Evolutionary conservation across 805 yeast genomes (phyloP).

Genomic region (Groenewaldozyma salmanticensis): DNA sequence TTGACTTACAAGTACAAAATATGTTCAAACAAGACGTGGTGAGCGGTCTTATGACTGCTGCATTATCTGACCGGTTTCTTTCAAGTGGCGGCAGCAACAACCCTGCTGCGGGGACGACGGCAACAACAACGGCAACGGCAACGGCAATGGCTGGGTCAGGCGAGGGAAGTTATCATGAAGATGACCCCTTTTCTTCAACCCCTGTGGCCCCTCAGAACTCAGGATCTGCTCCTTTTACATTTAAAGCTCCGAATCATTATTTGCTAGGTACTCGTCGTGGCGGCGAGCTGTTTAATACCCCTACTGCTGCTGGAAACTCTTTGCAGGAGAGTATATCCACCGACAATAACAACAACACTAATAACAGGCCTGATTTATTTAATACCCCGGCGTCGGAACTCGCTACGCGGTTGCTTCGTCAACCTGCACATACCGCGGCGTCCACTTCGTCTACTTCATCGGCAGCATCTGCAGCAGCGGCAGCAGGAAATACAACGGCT

Average conservation of each 20-base stretch:
- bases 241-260: constrained; percentile 13
- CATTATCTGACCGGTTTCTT: background rate
- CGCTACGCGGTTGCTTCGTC: constrained; percentile 1
- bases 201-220: constrained; percentile 1
- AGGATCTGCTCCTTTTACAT: constrained; percentile 8
- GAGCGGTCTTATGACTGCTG: background rate
- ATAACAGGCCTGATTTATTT: constrained; percentile 5
- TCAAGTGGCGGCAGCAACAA: background rate
- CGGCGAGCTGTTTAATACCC: constrained; percentile 4
- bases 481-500: background rate
- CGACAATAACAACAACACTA: no score
- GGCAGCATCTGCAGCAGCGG: background rate
- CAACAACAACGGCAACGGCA: constrained; percentile 5
- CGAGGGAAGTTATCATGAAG: background rate
- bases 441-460: background rate
- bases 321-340: background rate
- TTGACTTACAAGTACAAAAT: constrained; percentile 47
- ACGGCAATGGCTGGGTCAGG: constrained; percentile 1
- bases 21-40: constrained; percentile 18
- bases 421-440: no score
- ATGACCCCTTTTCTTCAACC: background rate
- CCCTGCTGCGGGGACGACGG: background rate
- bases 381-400: constrained; percentile 13
- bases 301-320: constrained; percentile 2
- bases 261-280: constrained; percentile 2